Evolutionary conservation across 768 basidiomycete species (phyloP), one percentile per base, ranked within the genome.

Genomic region (Asterophora lycoperdoides): DNA sequence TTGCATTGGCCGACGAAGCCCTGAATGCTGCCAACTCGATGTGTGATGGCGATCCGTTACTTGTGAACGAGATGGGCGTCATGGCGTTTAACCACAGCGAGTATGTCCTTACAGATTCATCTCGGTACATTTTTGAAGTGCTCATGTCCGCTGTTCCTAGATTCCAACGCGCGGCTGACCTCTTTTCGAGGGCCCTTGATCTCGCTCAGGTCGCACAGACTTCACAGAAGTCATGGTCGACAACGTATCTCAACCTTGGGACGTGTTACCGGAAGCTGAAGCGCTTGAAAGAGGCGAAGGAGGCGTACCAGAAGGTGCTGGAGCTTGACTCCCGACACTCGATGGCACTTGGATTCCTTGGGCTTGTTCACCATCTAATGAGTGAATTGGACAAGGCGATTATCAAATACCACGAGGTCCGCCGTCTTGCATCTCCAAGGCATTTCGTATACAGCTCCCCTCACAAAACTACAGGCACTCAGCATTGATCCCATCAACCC

Each of bases 1-100:
- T 81, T 54, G 62, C 67, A 18, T 74, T 92, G 38, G 96, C 96
- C 4, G 85, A 89, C 41, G 95, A 98, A 60, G 89, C 95, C 14
- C 75, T 99, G 35, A 76, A 80, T 52, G 90, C 93, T 1, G 86
- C 94, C 4, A 71, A 83, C 56, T 68, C 75, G 3, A 84, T 94
- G 71, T 94, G 93, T 61, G 79, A 86, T 52, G 82, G 80, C 8
- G 96, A 99, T 60, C 94, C 96, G 32, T 70, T 97, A 47, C 72
- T 97, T 39, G 74, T 86, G 47, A 98, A 98, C 61, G 96, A 99
- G 68, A 73, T 89, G 18, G 96, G 93, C 3, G 93, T 97, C 0
- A 87, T 96, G 78, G 86, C 87, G 3, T 96, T 84, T 66, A 89
- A 89, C 59, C 87, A 83, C 50, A 84, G 83, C 67, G 72, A 89